phyloP scores from a whole-genome alignment of 305 asterid species.

The Solanum hybrid region DNA sequence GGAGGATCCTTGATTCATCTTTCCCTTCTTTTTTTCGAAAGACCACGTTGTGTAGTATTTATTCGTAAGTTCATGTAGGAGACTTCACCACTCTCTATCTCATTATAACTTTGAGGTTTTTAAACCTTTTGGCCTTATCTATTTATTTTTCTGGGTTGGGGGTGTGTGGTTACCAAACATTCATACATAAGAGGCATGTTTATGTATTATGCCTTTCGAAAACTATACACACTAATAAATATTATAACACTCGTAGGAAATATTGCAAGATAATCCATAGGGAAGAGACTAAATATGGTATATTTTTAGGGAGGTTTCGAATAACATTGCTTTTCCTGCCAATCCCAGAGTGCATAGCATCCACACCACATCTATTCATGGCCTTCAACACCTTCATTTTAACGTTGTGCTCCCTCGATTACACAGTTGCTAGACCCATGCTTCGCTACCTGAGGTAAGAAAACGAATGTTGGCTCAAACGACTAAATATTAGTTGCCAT shows the following conservation, averaged over 20 bases:
- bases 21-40: background rate
- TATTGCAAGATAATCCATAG: background rate
- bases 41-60: background rate
- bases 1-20: background rate
- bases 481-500: background rate
- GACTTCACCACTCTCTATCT: background rate
- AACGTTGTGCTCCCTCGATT: constrained; percentile 48
- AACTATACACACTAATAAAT: background rate
- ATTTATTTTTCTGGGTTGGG: background rate
- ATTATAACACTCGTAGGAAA: background rate
- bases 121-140: background rate
- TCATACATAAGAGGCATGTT: background rate
- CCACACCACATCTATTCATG: constrained; percentile 28
- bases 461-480: background rate
- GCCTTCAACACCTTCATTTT: constrained; percentile 66
- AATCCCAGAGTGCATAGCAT: background rate
- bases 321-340: background rate
- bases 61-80: background rate
- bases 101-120: background rate
- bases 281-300: background rate
- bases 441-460: constrained; percentile 49
- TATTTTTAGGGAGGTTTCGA: background rate
- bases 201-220: background rate
- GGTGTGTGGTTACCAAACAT: background rate
- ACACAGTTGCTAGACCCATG: constrained; percentile 65